Percentiles rank a stretch among this genome's conserved stretches.
phyloP scores from a whole-genome alignment of 192 early-diverging fungal species.

The Ambispora gerdemannii region DNA sequence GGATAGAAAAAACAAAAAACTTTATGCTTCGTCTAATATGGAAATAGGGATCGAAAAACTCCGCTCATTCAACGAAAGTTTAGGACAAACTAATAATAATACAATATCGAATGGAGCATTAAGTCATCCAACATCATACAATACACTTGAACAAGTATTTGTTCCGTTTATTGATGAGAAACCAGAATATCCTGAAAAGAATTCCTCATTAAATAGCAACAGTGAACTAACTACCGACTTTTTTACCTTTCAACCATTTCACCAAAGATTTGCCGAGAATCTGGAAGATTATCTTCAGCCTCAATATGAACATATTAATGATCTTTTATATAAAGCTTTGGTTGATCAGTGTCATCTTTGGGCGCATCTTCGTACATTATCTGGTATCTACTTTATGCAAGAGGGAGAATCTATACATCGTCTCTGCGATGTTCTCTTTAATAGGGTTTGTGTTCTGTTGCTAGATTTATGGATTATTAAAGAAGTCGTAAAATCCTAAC shows the following conservation, averaged over 20 bases:
- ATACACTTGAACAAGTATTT: no score
- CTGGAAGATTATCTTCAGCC: conserved; percentile 35
- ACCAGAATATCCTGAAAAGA: background rate
- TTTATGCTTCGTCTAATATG: no score
- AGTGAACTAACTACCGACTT: background rate
- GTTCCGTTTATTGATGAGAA: background rate
- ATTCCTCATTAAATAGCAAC: background rate
- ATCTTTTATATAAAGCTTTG: conserved; percentile 28
- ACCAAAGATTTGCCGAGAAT: conserved; percentile 3
- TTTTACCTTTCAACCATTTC: conserved; percentile 12
- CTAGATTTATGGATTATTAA: background rate
- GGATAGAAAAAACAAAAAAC: no score
- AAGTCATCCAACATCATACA: background rate
- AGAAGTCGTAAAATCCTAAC: background rate
- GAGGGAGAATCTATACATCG: conserved; percentile 41
- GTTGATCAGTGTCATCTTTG: conserved; percentile 29
- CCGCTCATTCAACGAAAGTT: no score
- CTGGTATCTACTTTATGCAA: conserved; percentile 41
- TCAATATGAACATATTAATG: conserved; percentile 32
- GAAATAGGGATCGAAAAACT: no score
- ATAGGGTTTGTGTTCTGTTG: conserved; percentile 19
- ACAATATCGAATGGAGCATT: no score
- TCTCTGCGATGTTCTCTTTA: conserved; percentile 38
- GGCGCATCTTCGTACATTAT: conserved; percentile 33
- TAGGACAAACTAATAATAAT: no score